Conservation (phyloP, 768 basidiomycete genomes). For the Trametes cinnabarina region DNA sequence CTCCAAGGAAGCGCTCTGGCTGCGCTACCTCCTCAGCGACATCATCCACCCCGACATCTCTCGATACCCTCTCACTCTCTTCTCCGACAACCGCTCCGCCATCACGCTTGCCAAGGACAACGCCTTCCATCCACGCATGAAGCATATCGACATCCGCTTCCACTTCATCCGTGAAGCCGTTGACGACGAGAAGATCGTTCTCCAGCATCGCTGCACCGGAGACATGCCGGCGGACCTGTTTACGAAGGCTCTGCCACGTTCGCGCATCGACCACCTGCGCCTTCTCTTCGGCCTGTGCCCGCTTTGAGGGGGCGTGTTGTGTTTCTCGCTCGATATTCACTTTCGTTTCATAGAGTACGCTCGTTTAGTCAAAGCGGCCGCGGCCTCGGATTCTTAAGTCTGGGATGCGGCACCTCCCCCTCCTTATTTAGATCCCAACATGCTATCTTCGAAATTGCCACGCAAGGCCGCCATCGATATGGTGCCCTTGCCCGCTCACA, state of each 20-base stretch:
- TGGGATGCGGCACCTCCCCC: too few relatives aligned
- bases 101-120: slow-evolving; percentile 29
- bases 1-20: slow-evolving; percentile 30
- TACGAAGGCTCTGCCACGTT: not conserved
- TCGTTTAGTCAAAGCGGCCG: too few relatives aligned
- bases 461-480: not conserved
- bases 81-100: slow-evolving; percentile 23
- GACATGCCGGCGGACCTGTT: slow-evolving; percentile 3
- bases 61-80: slow-evolving; percentile 6
- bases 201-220: not conserved
- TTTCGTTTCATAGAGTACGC: too few relatives aligned
- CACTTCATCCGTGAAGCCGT: slow-evolving; percentile 22
- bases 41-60: not conserved
- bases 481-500: not conserved
- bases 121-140: slow-evolving; percentile 29
- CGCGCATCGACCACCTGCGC: not conserved
- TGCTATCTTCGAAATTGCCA: not conserved
- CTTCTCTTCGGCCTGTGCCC: not conserved
- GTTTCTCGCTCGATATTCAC: too few relatives aligned
- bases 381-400: too few relatives aligned
- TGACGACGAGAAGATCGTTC: slow-evolving; percentile 1
- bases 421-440: too few relatives aligned
- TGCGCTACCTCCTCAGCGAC: slow-evolving; percentile 21
- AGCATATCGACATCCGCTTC: too few relatives aligned
- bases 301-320: not conserved